Evolutionary conservation across 2,329 filamentous ascomycete species (phyloP), one percentile per base, ranked within the genome.

Genomic region (Claviceps sp.): DNA sequence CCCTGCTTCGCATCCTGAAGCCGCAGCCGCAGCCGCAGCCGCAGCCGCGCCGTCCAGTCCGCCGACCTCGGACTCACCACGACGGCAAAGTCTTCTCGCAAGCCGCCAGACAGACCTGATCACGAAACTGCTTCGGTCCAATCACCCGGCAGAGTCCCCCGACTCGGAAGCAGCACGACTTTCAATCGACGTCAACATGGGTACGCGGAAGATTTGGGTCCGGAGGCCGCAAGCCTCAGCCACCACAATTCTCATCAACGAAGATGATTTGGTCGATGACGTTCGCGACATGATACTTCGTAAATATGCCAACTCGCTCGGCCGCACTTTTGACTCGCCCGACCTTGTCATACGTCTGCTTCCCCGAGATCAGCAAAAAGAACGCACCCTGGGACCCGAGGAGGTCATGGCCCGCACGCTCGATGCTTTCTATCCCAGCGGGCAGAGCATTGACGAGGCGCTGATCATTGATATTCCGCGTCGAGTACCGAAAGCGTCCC

Each of bases 301-400:
- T 62, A 97, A 97, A 72, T 98, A 97, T 67, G 82, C 83, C 60
- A 97, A 98, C 69, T 94, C 89, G 14, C 75, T 98, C 26, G 91
- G 91, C 49, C 83, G 83, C 60, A 86, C 79, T 50, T 96, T 90
- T 67, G 93, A 98, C 70, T 78, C 93, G 11, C 93, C 93, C 13
- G 93, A 98, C 66, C 78, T 98, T 53, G 82, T 79, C 11, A 74
- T 97, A 57, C 82, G 86, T 56, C 86, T 97, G 59, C 66, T 77
- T 16, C 80, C 86, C n/a, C 78, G 88, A 52, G 84, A 88, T 60
- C 68, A 77, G 63, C 69, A 72, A 55, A 72, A 63, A 42, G 88
- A 90, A 62, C 81, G 89, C 46, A 68, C 79, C 0, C 70, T 98
- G 50, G 85, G 85, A 2, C 91, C 93, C 1, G 93, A 98, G 62